phyloP scores from a whole-genome alignment of 2,329 filamentous ascomycete species.

The Torrubiellomyces zombiae region DNA sequence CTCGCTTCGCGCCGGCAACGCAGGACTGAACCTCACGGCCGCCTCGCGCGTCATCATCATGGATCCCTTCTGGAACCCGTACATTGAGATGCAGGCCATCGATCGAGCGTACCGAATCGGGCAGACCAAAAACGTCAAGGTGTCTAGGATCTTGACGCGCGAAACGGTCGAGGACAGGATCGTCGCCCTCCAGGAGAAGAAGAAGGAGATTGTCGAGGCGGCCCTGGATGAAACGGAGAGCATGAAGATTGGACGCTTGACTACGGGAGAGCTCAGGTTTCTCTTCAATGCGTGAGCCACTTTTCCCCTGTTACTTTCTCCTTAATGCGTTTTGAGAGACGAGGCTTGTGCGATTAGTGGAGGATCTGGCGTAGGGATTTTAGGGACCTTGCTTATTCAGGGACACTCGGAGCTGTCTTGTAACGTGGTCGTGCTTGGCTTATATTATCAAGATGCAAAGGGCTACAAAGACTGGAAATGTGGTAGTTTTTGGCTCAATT shows the following conservation, averaged over 20 bases:
- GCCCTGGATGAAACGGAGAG: conserved; percentile 64
- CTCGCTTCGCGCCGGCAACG: conserved; percentile 64
- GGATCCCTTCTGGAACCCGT: conserved; percentile 91
- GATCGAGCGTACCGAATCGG: conserved; percentile 82
- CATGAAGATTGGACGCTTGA: conserved; percentile 49
- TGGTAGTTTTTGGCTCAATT: no score
- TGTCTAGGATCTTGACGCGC: conserved; percentile 64
- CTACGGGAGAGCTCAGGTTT: conserved; percentile 48
- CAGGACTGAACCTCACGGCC: conserved; percentile 70
- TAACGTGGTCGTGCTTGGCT: no score
- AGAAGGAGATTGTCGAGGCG: conserved; percentile 58
- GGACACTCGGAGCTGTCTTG: no score
- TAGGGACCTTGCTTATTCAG: no score
- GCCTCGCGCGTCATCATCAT: conserved; percentile 79
- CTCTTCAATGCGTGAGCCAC: conserved; percentile 32
- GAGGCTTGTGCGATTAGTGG: no score
- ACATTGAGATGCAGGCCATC: conserved; percentile 80
- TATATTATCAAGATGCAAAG: no score
- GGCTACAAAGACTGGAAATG: no score
- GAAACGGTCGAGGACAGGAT: conserved; percentile 82
- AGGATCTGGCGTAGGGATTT: no score
- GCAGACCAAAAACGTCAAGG: conserved; percentile 54
- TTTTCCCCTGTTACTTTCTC: neutral
- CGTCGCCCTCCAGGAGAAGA: conserved; percentile 58
- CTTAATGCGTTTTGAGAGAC: no score